Evolutionary conservation across 2,329 filamentous ascomycete species (phyloP), one percentile per base, ranked within the genome.

Genomic region (Sporothrix globosa): DNA sequence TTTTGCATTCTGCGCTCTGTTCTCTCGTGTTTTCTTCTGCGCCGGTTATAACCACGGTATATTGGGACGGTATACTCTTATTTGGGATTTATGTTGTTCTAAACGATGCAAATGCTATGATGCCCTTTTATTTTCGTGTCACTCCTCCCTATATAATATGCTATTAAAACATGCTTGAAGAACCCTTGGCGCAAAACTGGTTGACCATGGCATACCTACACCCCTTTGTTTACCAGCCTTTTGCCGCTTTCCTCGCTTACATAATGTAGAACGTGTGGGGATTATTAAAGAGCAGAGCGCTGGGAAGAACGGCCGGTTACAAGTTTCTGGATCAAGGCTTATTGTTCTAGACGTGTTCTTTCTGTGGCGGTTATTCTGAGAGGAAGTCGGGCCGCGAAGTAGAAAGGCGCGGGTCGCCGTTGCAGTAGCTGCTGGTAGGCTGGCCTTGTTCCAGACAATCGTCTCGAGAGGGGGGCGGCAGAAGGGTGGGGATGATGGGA

Each of bases 21-120:
- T 50, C 24, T n/a, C 21, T 53, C 24, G 17, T 50, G 48, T 6
- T 50, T n/a, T 10, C 17, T 50, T 2, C 9, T 19, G 30, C 30
- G 65, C 19, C 44, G 53, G 48, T 46, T 46, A 67, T 52, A 66
- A 48, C 24, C 27, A 52, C n/a, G 65, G 56, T 67, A 27, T 41
- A 27, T 56, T 56, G 65, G 50, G 52, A 54, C 44, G 50, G 30
- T 27, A 34, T 61, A 61, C 56, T 61, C 44, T 67, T 21, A 24
- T 50, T 34, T 5, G 50, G 30, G 56, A 21, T 61, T 27, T 5
- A 30, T 46, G 3, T 30, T 30, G 0, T 50, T 50, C 63, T 39
- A 39, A n/a, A 39, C 19, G 46, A 27, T 50, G 13, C 50, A 39
- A 52, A 50, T 52, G 63, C 44, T 21, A 50, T 65, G 17, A 11